Conservation (phyloP, 73 alveolate species). For the Uronychia setigera region DNA sequence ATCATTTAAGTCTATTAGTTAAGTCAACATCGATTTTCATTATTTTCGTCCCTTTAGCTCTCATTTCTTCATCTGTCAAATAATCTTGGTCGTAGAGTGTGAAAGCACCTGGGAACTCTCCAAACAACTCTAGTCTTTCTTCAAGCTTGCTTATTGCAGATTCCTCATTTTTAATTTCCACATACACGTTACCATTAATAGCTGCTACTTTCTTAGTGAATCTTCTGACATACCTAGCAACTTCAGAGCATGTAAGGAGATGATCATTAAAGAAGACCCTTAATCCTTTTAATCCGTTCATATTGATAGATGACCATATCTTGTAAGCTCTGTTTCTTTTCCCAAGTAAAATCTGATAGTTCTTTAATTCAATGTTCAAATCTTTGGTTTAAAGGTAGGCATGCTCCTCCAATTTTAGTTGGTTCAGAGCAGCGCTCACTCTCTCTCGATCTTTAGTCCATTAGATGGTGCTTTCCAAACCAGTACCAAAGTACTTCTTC, state of each 20-base stretch:
- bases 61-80: no score
- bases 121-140: no score
- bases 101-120: no score
- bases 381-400: not conserved
- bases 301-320: not conserved
- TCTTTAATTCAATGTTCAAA: not conserved
- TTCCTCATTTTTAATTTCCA: not conserved
- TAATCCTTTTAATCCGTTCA: not conserved
- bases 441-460: not conserved
- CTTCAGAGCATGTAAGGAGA: not conserved
- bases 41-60: no score
- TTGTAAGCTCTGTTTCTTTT: slow-evolving; percentile 1
- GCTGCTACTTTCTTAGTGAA: not conserved
- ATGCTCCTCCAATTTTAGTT: not conserved
- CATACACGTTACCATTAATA: not conserved
- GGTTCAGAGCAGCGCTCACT: not conserved
- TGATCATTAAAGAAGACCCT: not conserved
- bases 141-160: no score
- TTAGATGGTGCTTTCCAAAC: not conserved
- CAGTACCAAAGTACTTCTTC: not conserved
- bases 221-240: not conserved
- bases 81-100: no score
- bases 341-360: slow-evolving; percentile 6
- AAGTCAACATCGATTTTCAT: no score
- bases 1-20: no score